Percentiles rank a stretch among this genome's conserved stretches.
Evolutionary conservation across 495 filamentous ascomycete species (phyloP).

Genomic region (Aspergillus bridgeri): DNA sequence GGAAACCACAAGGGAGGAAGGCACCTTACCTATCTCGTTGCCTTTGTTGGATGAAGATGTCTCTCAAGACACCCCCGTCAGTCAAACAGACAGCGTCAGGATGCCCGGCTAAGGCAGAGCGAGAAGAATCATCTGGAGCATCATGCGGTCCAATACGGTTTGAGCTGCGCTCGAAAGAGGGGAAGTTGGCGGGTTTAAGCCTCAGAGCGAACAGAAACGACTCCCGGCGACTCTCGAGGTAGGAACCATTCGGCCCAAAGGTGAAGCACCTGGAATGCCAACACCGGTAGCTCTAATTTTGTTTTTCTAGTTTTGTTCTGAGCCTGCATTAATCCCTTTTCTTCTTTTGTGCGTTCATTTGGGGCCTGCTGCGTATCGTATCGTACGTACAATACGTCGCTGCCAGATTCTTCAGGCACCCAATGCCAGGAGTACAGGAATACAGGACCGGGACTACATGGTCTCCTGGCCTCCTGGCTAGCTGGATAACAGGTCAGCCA

Average conservation of each 20-base stretch:
- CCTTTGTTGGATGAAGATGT: neutral
- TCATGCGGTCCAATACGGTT: neutral
- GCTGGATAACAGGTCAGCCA: neutral
- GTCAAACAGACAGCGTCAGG: neutral
- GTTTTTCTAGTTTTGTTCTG: conserved; percentile 3
- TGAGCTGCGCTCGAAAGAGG: neutral
- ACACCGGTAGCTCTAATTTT: neutral
- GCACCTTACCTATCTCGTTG: neutral
- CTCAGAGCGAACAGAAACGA: neutral
- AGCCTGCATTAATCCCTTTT: neutral
- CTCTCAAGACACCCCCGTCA: neutral
- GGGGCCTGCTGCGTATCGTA: neutral
- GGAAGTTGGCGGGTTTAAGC: neutral
- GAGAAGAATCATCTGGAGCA: neutral
- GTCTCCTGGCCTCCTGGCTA: neutral
- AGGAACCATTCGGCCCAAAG: neutral
- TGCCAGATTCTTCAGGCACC: neutral
- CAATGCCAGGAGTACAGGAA: too few species aligned
- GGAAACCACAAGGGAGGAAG: neutral
- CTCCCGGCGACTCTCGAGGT: too few species aligned
- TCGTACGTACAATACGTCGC: neutral
- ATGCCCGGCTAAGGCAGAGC: neutral
- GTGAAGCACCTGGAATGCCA: conserved; percentile 1
- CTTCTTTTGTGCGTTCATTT: neutral
- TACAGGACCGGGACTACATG: too few species aligned